Evolutionary conservation across 192 early-diverging fungal genomes (phyloP).

Genomic region (Podila epigama): DNA sequence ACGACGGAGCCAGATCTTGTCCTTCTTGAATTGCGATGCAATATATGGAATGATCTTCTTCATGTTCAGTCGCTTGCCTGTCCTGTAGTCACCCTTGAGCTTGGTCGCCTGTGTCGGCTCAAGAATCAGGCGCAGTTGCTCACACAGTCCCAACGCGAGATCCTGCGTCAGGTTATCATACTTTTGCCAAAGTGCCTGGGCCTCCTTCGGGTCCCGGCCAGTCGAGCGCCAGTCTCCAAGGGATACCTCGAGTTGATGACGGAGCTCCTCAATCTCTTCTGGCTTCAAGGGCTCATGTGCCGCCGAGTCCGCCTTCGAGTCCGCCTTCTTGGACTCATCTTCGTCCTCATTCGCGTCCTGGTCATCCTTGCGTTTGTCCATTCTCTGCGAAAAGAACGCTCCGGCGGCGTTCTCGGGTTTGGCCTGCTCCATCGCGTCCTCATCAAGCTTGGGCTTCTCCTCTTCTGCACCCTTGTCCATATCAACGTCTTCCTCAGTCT

Average conservation of each 20-base stretch:
- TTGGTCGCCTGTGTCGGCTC: conserved; percentile 97
- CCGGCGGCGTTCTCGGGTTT: conserved; percentile 43
- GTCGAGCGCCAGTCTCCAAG: conserved; percentile 78
- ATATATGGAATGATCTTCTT: conserved; percentile 99
- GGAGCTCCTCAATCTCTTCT: conserved; percentile 75
- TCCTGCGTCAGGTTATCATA: conserved; percentile 93
- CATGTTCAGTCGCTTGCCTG: conserved; percentile 99
- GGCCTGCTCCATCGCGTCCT: conserved; percentile 52
- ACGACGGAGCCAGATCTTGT: conserved; percentile 99
- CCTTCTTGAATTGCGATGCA: conserved; percentile 98
- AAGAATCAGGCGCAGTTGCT: conserved; percentile 95
- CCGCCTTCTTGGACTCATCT: conserved; percentile 32
- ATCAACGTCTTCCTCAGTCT: conserved; percentile 59
- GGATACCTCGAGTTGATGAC: conserved; percentile 78
- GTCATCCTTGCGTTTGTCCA: conserved; percentile 39
- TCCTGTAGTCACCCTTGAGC: conserved; percentile 96
- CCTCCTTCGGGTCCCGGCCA: conserved; percentile 67
- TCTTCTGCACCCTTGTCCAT: conserved; percentile 48
- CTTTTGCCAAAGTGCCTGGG: conserved; percentile 84
- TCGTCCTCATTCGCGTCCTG: conserved; percentile 41
- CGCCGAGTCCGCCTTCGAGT: conserved; percentile 29
- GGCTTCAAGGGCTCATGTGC: conserved; percentile 57
- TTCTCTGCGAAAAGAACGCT: conserved; percentile 52
- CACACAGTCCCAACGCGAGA: conserved; percentile 88
- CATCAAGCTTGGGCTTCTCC: conserved; percentile 37